Percentiles rank a stretch among this genome's conserved stretches.
Evolutionary conservation across 805 yeast species (phyloP).

Genomic region (Zygosaccharomyces lentus): DNA sequence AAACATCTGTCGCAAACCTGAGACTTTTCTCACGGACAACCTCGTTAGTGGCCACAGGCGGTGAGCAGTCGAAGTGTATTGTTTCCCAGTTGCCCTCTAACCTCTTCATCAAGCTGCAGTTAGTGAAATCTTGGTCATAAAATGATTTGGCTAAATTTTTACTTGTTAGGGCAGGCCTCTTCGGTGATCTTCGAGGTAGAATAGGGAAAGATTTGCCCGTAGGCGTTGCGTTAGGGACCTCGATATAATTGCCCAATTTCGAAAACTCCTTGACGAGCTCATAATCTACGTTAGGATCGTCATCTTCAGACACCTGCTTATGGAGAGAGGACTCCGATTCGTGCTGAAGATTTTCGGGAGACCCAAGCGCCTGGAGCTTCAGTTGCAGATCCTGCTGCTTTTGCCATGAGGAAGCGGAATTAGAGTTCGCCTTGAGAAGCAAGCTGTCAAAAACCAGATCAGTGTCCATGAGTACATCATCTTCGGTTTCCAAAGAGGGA

Average conservation of each 20-base stretch:
- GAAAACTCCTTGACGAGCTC: slow-evolving; percentile 23
- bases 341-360: neutral
- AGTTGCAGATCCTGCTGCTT: slow-evolving; percentile 13
- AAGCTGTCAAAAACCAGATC: slow-evolving; percentile 31
- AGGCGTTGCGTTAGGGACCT: slow-evolving; percentile 3
- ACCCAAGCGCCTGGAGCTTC: slow-evolving; percentile 11
- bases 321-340: neutral
- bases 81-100: slow-evolving; percentile 25
- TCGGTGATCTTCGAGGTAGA: slow-evolving; percentile 29
- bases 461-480: slow-evolving; percentile 27
- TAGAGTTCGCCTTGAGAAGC: slow-evolving; percentile 22
- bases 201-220: neutral
- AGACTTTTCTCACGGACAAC: slow-evolving; percentile 12
- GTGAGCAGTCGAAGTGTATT: slow-evolving; percentile 19
- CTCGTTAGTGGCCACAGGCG: slow-evolving; percentile 1
- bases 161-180: slow-evolving; percentile 22
- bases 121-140: slow-evolving; percentile 17
- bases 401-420: slow-evolving; percentile 8
- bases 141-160: slow-evolving; percentile 22
- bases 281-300: slow-evolving; percentile 17
- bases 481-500: slow-evolving; percentile 8
- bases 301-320: neutral
- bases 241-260: slow-evolving; percentile 21
- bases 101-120: slow-evolving; percentile 13
- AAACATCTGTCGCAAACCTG: slow-evolving; percentile 27